Evolutionary conservation across 495 filamentous ascomycete genomes (phyloP), one percentile per base, ranked within the genome.

Genomic region (Penicillium flavigenum): DNA sequence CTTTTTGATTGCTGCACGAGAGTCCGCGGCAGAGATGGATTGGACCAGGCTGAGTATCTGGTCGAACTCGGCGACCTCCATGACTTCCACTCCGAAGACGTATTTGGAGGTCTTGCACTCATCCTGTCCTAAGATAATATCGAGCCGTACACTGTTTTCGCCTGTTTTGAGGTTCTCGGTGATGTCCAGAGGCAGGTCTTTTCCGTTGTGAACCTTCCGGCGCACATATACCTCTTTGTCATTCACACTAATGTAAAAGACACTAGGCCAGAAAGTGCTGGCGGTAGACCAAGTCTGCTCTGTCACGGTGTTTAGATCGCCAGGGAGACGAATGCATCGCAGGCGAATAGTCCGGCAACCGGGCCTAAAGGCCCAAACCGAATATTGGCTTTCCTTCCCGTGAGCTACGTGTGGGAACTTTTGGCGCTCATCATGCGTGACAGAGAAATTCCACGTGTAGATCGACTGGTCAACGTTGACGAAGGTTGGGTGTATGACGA

Each of bases 131-230:
- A 70, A 65, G 19, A 86, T 75, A 20, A 88, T 63, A 22, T 76
- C 73, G 16, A 90, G 61, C 4, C 76, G 71, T 12, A 96, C 60
- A 5, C 58, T 64, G 61, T 96, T 96, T 3, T 61, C 58, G 4
- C 88, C 86, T 29, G 66, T 49, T 2, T 59, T 65, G 16, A 87
- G 65, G 26, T 67, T 58, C 3, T 73, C 65, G 10, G 90, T 90
- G 26, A 94, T 77, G 57, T 95, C 90, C 27, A 88, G 70, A 0
- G 93, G 82, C 4, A 91, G 63, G 58, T 95, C 88, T 64, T 89
- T 92, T 0, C 84, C 83, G 65, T 89, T 83, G 43, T 90, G 85
- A 1, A 76, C 57, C 56, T 88, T 88, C 20, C 86, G 78, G 42
- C 86, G 81, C 10, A 85, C 62, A 20, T 83, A 79, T 5, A 92